phyloP scores from a whole-genome alignment of 73 alveolate genomes.

The Paramecium primaurelia region DNA sequence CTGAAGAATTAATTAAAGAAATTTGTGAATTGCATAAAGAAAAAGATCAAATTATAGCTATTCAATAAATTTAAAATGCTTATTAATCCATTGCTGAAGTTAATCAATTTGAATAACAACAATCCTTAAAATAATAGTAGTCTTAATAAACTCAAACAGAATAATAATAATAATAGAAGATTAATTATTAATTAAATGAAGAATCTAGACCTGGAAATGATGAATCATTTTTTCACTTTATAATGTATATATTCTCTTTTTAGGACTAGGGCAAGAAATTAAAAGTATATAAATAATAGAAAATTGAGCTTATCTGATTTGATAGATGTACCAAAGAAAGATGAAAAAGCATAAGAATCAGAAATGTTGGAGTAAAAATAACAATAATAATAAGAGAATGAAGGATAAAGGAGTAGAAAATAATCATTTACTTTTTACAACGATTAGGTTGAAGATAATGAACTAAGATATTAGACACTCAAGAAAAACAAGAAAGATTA shows the following conservation, averaged over 20 bases:
- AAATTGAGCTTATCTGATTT: not conserved
- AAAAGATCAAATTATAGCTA: not conserved
- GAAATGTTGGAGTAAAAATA: not conserved
- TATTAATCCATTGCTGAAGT: constrained; percentile 3
- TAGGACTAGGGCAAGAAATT: not conserved
- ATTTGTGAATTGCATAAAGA: not conserved
- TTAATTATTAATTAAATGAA: not conserved
- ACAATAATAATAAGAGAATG: not conserved
- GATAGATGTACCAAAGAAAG: not conserved
- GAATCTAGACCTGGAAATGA: constrained; percentile 22
- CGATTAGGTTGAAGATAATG: constrained; percentile 29
- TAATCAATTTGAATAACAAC: not conserved
- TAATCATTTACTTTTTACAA: constrained; percentile 42
- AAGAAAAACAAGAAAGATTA: constrained; percentile 17
- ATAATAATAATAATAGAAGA: not conserved
- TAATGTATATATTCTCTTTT: not conserved
- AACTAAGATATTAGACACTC: not conserved
- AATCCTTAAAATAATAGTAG: not conserved
- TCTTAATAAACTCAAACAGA: not conserved
- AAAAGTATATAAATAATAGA: not conserved
- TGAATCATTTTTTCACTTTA: constrained; percentile 34
- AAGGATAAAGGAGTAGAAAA: constrained; percentile 7
- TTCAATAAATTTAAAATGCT: constrained; percentile 14
- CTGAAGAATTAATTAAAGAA: not conserved
- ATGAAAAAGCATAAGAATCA: not conserved